phyloP scores from a whole-genome alignment of 2,329 filamentous ascomycete genomes.

The Fusarium foetens region DNA sequence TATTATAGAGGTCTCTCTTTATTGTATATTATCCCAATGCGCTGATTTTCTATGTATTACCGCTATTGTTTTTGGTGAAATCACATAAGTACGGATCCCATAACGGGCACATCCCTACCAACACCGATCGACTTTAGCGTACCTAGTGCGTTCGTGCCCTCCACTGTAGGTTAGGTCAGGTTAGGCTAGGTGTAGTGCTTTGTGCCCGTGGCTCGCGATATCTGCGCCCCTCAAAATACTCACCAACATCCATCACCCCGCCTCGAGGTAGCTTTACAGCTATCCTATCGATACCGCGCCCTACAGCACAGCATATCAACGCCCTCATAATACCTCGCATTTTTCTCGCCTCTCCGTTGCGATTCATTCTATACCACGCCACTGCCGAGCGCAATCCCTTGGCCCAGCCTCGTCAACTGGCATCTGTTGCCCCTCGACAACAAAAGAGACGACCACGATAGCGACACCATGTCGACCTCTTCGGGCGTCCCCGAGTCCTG shows the following conservation, averaged over 20 bases:
- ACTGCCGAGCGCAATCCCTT: conserved; percentile 24
- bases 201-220: conserved; percentile 29
- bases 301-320: conserved; percentile 19
- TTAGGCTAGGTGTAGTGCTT: background rate
- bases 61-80: conserved; percentile 21
- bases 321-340: background rate
- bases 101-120: background rate
- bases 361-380: conserved; percentile 1
- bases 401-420: conserved; percentile 19
- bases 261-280: conserved; percentile 35
- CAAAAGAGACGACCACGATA: conserved; percentile 9
- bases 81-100: background rate
- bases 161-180: conserved; percentile 2
- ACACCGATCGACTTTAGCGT: conserved; percentile 25
- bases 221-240: conserved; percentile 39
- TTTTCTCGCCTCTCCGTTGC: conserved; percentile 3
- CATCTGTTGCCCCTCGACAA: conserved; percentile 18
- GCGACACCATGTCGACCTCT: conserved; percentile 65
- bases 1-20: background rate
- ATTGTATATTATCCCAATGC: conserved; percentile 1
- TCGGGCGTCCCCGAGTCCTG: conserved; percentile 82
- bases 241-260: conserved; percentile 42
- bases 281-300: conserved; percentile 42
- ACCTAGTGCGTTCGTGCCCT: conserved; percentile 6
- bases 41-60: background rate